Evolutionary conservation across 257 asterid genomes (phyloP).

Genomic region (Solanum tacnaense): DNA sequence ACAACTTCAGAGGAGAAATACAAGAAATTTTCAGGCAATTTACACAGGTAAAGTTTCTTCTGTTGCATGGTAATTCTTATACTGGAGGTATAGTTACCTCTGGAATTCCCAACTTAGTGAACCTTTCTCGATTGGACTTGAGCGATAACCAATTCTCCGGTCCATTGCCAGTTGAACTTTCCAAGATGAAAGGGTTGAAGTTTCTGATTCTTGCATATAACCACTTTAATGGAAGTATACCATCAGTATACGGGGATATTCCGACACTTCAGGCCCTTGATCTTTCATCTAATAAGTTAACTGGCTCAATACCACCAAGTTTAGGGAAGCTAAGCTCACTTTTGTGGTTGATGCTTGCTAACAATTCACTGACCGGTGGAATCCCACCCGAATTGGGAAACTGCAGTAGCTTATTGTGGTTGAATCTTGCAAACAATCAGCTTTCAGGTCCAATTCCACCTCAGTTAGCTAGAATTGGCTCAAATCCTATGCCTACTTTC

Average conservation of each 20-base stretch:
- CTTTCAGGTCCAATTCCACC: slow-evolving; percentile 50
- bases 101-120: slow-evolving; percentile 44
- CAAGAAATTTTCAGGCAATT: slow-evolving; percentile 55
- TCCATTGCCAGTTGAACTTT: slow-evolving; percentile 46
- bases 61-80: slow-evolving; percentile 52
- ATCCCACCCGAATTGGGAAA: slow-evolving; percentile 73
- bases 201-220: slow-evolving; percentile 70
- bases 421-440: slow-evolving; percentile 60
- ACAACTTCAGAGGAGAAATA: slow-evolving; percentile 57
- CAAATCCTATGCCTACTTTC: slow-evolving; percentile 44
- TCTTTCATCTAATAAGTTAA: slow-evolving; percentile 60
- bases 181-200: slow-evolving; percentile 42
- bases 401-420: slow-evolving; percentile 79
- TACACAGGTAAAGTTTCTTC: slow-evolving; percentile 51
- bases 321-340: slow-evolving; percentile 63
- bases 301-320: slow-evolving; percentile 49
- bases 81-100: slow-evolving; percentile 55
- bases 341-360: slow-evolving; percentile 86
- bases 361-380: slow-evolving; percentile 45
- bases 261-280: slow-evolving; percentile 72
- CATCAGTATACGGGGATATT: slow-evolving; percentile 57
- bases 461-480: slow-evolving; percentile 50
- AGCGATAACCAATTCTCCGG: slow-evolving; percentile 71
- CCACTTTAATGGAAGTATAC: slow-evolving; percentile 62
- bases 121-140: slow-evolving; percentile 58